Evolutionary conservation across 108 stramenopile genomes (phyloP), one percentile per base, ranked within the genome.

Genomic region (Nitzschia palea): DNA sequence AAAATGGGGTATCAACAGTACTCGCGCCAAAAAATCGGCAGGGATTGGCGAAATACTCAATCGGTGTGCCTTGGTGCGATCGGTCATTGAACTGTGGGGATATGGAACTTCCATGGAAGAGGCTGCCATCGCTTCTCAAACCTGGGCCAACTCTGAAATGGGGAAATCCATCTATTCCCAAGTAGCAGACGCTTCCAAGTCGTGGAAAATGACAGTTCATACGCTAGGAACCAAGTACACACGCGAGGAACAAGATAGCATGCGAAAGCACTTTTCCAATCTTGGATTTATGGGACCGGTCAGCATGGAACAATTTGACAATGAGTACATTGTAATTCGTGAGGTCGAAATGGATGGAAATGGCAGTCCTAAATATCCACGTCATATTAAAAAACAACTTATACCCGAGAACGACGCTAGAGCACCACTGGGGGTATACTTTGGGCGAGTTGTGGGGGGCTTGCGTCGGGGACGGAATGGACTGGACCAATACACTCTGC

Each of bases 1-100:
- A 17, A 51, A 53, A 65, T 65, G 65, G 65, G 43, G 30, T 29
- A 76, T 55, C 50, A 71, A 80, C 74, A 75, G 55, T 67, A n/a
- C 20, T 70, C 18, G 65, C 5, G 23, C 37, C 20, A 9, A 69
- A 44, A 43, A 23, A 14, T 29, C 30, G 12, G 68, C 48, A 0
- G 42, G 47, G 12, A 71, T 81, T 52, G 74, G 50, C 29, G 67
- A 70, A 53, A 66, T 87, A 5, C 62, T 92, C 2, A 62, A 70
- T 17, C 66, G 87, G 56, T 90, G 91, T 72, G 78, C 80, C 18
- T 66, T 93, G 42, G 82, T 93, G 17, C 64, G 85, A 18, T 80
- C 84, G 42, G 88, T 90, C 18, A 58, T 90, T 14, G 92, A 93
- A 65, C 67, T 93, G 45, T 93, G 92, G 92, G 89, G 88, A 22